Percentiles rank a stretch among this genome's conserved stretches.
These are phyloP conservation scores for Kazachstania sp. DNA, from an alignment of 1,139 yeast species.

Conservation along the genomic window DNA sequence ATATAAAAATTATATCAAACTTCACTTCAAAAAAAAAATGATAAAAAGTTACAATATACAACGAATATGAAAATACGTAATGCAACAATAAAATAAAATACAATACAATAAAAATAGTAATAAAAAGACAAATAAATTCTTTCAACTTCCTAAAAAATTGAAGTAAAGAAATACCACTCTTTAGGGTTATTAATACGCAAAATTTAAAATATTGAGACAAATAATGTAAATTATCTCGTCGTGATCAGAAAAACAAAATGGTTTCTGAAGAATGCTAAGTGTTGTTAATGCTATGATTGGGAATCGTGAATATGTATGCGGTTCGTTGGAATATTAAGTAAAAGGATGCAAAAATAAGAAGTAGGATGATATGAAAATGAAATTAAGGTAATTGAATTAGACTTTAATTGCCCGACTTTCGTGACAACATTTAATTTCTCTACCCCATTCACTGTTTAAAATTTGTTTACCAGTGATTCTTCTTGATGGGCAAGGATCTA, in stretches of 20 bases:
- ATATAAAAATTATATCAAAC: too few relatives aligned
- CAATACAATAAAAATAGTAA: not conserved
- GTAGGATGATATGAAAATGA: too few relatives aligned
- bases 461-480: conserved; percentile 85
- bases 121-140: not conserved
- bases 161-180: too few relatives aligned
- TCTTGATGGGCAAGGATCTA: conserved; percentile 83
- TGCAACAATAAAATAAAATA: not conserved
- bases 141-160: not conserved
- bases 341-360: not conserved
- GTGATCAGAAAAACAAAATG: too few relatives aligned
- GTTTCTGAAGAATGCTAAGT: not conserved
- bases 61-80: not conserved
- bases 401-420: conserved; percentile 4
- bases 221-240: too few relatives aligned
- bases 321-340: not conserved
- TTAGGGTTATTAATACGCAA: too few relatives aligned
- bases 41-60: conserved; percentile 1
- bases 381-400: not conserved
- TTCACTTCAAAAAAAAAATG: too few relatives aligned
- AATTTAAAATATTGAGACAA: too few relatives aligned
- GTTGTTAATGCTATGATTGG: not conserved
- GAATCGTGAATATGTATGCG: not conserved
- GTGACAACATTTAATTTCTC: conserved; percentile 70
- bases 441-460: conserved; percentile 90